Evolutionary conservation across 2,329 filamentous ascomycete species (phyloP), one percentile per base, ranked within the genome.

Genomic region (Arthroderma uncinatum): DNA sequence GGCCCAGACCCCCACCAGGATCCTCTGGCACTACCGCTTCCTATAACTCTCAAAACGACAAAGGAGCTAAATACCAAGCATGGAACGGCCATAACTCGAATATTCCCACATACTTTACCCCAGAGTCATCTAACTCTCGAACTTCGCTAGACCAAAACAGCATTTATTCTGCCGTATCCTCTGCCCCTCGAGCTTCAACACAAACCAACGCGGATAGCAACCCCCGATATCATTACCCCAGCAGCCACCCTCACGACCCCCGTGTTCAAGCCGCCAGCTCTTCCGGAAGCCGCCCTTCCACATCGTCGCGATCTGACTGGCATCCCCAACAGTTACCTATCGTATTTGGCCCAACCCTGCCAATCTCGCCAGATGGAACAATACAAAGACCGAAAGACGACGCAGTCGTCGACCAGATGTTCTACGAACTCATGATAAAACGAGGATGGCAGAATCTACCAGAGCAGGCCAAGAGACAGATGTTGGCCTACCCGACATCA

Each of bases 371-470:
- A 16, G 61, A 63, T 40, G 58, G 58, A 19, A 56, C 33, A 9
- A 55, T 63, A 30, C 58, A 66, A 48, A 67, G 71, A 21, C 72
- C 72, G 10, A 67, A 70, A 58, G 72, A 74, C 61, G 89, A 94
- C 67, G 82, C 84, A 59, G 76, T 95, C 12, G 87, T 96, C 48
- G 89, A 97, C 69, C 84, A 91, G 67, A 88, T 95, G 77, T 97
- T 97, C 67, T 78, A 91, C 66, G 85, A 89, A 55, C 76, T 98
- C 62, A 97, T 98, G 93, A 88, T 95, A 67, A 96, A 96, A 74
- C 83, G 93, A 74, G 93, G 92, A 62, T 97, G 91, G 89, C 93
- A 95, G 74, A 94, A 94, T 71, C 77, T 98, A 62, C 93, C 93
- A 4, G 93, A 98, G 68, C 89, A 95, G 74, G 93, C 93, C 30